Base-by-base conservation (phyloP, 164 flowering plant genomes). In the Buxus sempervirens region DNA sequence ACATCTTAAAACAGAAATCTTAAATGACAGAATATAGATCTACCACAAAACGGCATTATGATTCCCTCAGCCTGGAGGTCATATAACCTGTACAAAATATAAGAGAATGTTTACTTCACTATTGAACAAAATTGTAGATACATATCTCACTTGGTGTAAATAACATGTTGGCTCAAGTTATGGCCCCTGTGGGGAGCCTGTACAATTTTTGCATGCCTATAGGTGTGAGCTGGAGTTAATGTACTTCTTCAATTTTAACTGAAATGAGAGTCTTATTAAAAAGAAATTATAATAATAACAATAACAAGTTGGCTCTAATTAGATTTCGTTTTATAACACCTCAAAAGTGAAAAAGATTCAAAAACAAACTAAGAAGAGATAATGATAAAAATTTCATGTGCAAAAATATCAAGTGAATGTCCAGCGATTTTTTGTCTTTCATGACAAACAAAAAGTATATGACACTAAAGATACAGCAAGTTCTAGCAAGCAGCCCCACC, bases 71-170 rank as follows among this genome's bases (percentile, higher is more conserved):
- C 60, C 60, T 63, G 51, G 26, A 65, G 55, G 54, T 58, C 67
- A 62, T 51, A 65, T 69, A 62, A 72, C 65, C 79, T 76, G 73
- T 65, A 66, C 58, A 68, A 68, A n/a, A 53, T 45, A 5, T 18
- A 49, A 41, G 13, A 51, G 23, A 58, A 19, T 57, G 13, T 58
- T 45, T 22, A 28, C 24, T 65, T 38, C 38, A 21, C 42, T 41
- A 21, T 18, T 42, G 18, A 20, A 4, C 59, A 41, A 57, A 72
- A 19, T 26, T 54, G 9, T 14, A 0, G 65, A 6, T 4, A 48
- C 25, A 63, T 12, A 24, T 45, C 55, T 49, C 15, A 4, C n/a
- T 45, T n/a, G 51, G 27, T 22, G 7, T 14, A 21, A 23, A 55
- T 26, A 4, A 12, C 18, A 32, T 32, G 38, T 32, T 32, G 38